Evolutionary conservation across 768 basidiomycete species (phyloP).

Genomic region (Leccinum incarnatum): DNA sequence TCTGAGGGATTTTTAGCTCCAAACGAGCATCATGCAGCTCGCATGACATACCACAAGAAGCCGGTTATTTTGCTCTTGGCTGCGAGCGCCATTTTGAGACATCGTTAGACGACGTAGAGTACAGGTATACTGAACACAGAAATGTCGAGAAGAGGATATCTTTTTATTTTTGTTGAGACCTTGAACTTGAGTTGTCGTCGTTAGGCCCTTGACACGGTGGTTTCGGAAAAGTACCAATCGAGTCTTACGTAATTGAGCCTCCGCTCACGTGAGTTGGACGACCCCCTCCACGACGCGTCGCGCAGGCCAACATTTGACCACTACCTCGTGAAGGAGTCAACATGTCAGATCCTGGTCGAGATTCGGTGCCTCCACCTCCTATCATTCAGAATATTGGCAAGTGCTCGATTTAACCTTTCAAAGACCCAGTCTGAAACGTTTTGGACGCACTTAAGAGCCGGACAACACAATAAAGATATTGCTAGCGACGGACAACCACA

Average conservation of each 20-base stretch:
- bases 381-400: constrained; percentile 40
- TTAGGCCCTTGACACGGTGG: background rate
- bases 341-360: constrained; percentile 29
- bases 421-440: constrained; percentile 1
- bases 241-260: background rate
- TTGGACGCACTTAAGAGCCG: constrained; percentile 37
- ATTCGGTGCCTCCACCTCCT: constrained; percentile 31
- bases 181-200: background rate
- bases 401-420: constrained; percentile 16
- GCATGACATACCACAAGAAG: constrained; percentile 32
- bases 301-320: background rate
- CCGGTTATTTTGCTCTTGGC: constrained; percentile 31
- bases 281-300: constrained; percentile 6
- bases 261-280: constrained; percentile 19
- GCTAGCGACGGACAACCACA: constrained; percentile 94
- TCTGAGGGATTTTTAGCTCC: constrained; percentile 38
- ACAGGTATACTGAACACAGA: background rate
- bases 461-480: constrained; percentile 78
- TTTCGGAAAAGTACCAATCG: background rate
- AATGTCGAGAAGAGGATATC: background rate
- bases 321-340: background rate
- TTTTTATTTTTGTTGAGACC: background rate
- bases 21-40: background rate
- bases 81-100: constrained; percentile 27
- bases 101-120: constrained; percentile 8